Conservation (phyloP, 2,329 filamentous ascomycete species). For the Anthostomella pinea region DNA sequence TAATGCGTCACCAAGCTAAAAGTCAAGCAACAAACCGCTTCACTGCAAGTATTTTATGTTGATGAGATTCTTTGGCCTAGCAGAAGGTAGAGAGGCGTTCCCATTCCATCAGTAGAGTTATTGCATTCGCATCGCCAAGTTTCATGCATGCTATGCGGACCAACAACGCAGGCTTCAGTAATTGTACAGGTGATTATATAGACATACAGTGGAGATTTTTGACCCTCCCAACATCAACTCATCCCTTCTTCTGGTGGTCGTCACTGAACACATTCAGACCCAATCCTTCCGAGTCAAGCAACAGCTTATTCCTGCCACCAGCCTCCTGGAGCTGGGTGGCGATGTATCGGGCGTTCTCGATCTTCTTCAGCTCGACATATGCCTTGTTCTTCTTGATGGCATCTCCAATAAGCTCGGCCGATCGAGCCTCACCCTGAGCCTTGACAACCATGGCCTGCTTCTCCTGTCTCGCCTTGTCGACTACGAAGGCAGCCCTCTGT, state of each 20-base stretch:
- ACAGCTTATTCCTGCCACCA: slow-evolving; percentile 86
- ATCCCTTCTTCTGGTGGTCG: slow-evolving; percentile 46
- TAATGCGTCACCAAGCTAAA: too few species aligned
- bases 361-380: slow-evolving; percentile 95
- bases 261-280: slow-evolving; percentile 77
- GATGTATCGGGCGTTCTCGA: slow-evolving; percentile 91
- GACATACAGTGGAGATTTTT: slow-evolving; percentile 38
- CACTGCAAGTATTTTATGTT: too few species aligned
- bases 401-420: slow-evolving; percentile 95
- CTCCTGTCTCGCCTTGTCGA: slow-evolving; percentile 98
- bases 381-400: slow-evolving; percentile 99
- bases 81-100: too few species aligned
- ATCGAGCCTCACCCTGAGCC: slow-evolving; percentile 97
- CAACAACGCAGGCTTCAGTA: slow-evolving; percentile 4
- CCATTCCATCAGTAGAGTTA: too few species aligned
- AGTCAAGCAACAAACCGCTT: too few species aligned
- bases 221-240: slow-evolving; percentile 24
- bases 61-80: too few species aligned
- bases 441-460: slow-evolving; percentile 99
- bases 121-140: too few species aligned
- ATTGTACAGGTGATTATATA: slow-evolving; percentile 32
- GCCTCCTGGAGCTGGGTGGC: slow-evolving; percentile 83
- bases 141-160: too few species aligned
- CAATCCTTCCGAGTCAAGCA: slow-evolving; percentile 86
- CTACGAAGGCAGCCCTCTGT: slow-evolving; percentile 92